Percentiles rank a stretch among this genome's conserved stretches.
Conservation (phyloP, 768 basidiomycete species). For the Trametes meyenii region DNA sequence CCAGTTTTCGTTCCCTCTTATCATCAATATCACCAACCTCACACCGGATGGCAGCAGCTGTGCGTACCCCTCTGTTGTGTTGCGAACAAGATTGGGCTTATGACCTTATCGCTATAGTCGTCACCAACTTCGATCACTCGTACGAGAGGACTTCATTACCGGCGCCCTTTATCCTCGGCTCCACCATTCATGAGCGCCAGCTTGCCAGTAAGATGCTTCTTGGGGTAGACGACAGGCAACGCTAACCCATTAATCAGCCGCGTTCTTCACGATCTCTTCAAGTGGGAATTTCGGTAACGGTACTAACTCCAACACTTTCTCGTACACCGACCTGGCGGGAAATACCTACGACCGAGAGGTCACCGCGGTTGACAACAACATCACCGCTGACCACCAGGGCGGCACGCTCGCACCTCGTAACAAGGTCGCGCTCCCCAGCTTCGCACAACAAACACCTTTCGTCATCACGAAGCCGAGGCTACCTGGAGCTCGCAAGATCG, state of each 20-base stretch:
- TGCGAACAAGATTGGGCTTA: not conserved
- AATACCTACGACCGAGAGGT: slow-evolving; percentile 68
- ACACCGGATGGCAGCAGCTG: slow-evolving; percentile 37
- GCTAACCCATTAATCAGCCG: slow-evolving; percentile 38
- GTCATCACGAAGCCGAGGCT: slow-evolving; percentile 35
- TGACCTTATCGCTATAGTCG: slow-evolving; percentile 39
- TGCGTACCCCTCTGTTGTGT: slow-evolving; percentile 9
- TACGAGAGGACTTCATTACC: slow-evolving; percentile 63
- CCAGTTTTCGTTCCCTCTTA: slow-evolving; percentile 55
- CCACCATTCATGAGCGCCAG: slow-evolving; percentile 62
- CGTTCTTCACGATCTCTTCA: slow-evolving; percentile 48
- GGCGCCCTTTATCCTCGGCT: slow-evolving; percentile 58
- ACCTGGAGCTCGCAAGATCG: slow-evolving; percentile 38
- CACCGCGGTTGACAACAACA: slow-evolving; percentile 59
- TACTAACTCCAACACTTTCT: slow-evolving; percentile 68
- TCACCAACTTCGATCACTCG: slow-evolving; percentile 63
- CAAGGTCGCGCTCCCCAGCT: slow-evolving; percentile 2
- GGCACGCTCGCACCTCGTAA: slow-evolving; percentile 47
- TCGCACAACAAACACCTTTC: slow-evolving; percentile 11
- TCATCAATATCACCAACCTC: slow-evolving; percentile 43
- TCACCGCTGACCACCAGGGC: slow-evolving; percentile 59
- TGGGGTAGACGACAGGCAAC: not conserved
- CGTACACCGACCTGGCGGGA: slow-evolving; percentile 57
- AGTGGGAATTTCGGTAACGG: slow-evolving; percentile 65
- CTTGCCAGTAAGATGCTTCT: slow-evolving; percentile 49